These are phyloP conservation scores for Trichoderma cornu-damae DNA, from an alignment of 2,329 filamentous ascomycete genomes.

Conservation along the genomic window DNA sequence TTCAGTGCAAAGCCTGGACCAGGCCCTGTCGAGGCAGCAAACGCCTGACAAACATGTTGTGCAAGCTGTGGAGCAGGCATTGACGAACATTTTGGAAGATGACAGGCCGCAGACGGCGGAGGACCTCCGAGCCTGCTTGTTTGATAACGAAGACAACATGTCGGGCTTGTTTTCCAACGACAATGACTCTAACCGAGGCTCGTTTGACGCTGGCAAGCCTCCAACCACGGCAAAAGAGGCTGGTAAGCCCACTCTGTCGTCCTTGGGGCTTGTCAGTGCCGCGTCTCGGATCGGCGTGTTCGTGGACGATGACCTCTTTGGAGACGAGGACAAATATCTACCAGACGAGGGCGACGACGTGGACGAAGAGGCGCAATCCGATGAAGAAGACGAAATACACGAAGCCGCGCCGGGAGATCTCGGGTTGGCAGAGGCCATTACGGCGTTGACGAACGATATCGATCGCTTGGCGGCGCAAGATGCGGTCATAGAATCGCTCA, in stretches of 20 bases:
- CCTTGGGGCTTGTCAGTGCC: constrained; percentile 81
- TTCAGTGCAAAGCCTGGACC: constrained; percentile 75
- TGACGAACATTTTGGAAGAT: constrained; percentile 88
- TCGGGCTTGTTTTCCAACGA: constrained; percentile 51
- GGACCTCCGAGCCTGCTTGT: constrained; percentile 62
- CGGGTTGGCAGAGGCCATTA: constrained; percentile 87
- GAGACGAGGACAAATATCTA: constrained; percentile 77
- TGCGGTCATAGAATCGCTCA: constrained; percentile 83
- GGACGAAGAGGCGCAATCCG: constrained; percentile 50
- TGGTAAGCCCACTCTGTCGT: constrained; percentile 81
- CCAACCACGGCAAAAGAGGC: constrained; percentile 38
- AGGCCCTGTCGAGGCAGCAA: constrained; percentile 51
- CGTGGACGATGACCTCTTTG: constrained; percentile 86
- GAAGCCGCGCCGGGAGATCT: constrained; percentile 93
- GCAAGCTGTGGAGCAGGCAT: constrained; percentile 83
- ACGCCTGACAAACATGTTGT: constrained; percentile 74
- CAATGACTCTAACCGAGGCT: constrained; percentile 57
- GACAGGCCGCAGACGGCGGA: constrained; percentile 60
- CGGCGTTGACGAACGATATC: constrained; percentile 81
- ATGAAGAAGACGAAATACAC: constrained; percentile 76
- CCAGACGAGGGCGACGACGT: constrained; percentile 80
- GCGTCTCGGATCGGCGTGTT: constrained; percentile 89
- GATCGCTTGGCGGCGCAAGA: constrained; percentile 84
- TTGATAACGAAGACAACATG: constrained; percentile 40
- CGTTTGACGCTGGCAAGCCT: constrained; percentile 49